These are phyloP conservation scores for Aspergillus intermedius DNA, from an alignment of 2,329 filamentous ascomycete genomes.

Conservation along the genomic window DNA sequence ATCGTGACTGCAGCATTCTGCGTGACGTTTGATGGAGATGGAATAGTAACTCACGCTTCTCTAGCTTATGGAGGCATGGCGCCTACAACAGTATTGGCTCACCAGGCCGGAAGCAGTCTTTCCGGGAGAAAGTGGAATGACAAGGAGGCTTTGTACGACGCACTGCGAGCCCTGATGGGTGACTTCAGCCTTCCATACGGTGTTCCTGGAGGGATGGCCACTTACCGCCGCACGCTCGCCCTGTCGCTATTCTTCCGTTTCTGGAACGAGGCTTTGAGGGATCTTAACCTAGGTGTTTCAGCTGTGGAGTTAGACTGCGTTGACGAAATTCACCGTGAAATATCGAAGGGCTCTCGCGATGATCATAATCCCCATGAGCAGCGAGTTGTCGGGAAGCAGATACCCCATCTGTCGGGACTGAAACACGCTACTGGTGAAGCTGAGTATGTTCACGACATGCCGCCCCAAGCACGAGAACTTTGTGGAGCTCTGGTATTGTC, in stretches of 20 bases:
- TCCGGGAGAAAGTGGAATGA: conserved; percentile 73
- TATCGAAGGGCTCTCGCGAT: not conserved
- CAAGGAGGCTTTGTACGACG: conserved; percentile 75
- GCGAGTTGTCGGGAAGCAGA: conserved; percentile 70
- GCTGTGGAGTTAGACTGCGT: conserved; percentile 67
- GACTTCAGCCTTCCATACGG: conserved; percentile 87
- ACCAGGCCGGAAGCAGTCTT: conserved; percentile 67
- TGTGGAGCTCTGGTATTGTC: conserved; percentile 76
- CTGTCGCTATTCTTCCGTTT: conserved; percentile 96
- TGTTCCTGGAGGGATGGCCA: conserved; percentile 95
- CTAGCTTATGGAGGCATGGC: conserved; percentile 70
- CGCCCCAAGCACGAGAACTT: conserved; percentile 69
- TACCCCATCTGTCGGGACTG: conserved; percentile 71
- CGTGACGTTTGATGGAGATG: conserved; percentile 34
- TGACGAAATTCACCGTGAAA: conserved; percentile 56
- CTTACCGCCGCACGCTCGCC: conserved; percentile 84
- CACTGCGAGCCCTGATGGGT: conserved; percentile 79
- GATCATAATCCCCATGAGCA: conserved; percentile 42
- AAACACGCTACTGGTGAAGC: conserved; percentile 84
- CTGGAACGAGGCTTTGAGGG: conserved; percentile 77
- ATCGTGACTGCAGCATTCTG: conserved; percentile 87
- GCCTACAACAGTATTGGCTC: conserved; percentile 80
- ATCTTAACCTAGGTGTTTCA: conserved; percentile 42
- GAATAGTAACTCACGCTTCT: not conserved
- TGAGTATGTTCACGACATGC: conserved; percentile 85